Percentiles rank a stretch among this genome's conserved stretches.
These are phyloP conservation scores for Scytalidium sp. DNA, from an alignment of 2,329 filamentous ascomycete species.

Conservation along the genomic window DNA sequence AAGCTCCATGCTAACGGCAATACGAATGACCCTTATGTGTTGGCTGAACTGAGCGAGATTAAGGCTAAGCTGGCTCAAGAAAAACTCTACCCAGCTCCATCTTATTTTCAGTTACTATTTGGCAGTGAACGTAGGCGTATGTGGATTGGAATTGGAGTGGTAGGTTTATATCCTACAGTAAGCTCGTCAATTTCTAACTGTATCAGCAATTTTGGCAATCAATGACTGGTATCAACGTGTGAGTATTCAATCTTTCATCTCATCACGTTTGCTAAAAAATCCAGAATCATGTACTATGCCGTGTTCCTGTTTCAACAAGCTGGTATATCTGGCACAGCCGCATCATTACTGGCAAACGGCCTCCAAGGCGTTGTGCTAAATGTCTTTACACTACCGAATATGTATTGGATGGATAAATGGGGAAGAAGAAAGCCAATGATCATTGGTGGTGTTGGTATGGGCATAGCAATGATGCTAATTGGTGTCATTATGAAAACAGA, in stretches of 20 bases:
- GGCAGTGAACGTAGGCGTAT: conserved; percentile 16
- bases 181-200: background rate
- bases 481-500: conserved; percentile 25
- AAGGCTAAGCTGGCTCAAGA: background rate
- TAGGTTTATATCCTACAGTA: conserved; percentile 6
- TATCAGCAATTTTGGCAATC: conserved; percentile 21
- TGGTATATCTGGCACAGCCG: conserved; percentile 17
- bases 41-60: background rate
- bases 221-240: conserved; percentile 22
- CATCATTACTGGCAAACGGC: conserved; percentile 26
- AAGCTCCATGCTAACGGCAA: conserved; percentile 36
- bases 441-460: conserved; percentile 24
- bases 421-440: conserved; percentile 25
- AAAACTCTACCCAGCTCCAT: conserved; percentile 13
- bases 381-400: conserved; percentile 25
- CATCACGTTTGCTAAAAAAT: background rate
- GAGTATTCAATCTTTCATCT: background rate
- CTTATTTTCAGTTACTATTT: conserved; percentile 15
- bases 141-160: conserved; percentile 23
- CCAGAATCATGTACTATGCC: conserved; percentile 27
- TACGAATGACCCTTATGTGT: background rate
- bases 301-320: conserved; percentile 28
- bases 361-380: conserved; percentile 26
- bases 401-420: conserved; percentile 28
- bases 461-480: conserved; percentile 25